phyloP scores from a whole-genome alignment of 257 asterid species.

The Ocimum tenuiflorum region DNA sequence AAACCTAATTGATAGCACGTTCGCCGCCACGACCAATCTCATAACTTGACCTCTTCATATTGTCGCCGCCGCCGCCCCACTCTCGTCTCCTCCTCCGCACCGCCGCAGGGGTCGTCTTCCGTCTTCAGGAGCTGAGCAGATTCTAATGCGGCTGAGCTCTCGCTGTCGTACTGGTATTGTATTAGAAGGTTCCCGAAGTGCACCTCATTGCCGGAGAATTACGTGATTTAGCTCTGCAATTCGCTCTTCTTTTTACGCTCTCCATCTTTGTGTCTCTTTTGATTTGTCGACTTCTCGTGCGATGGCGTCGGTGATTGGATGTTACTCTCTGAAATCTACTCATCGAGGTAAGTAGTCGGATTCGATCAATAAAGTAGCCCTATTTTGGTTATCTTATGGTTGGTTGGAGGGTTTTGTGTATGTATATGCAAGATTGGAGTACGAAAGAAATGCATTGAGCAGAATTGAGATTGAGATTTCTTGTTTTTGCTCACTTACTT shows the following conservation, averaged over 20 bases:
- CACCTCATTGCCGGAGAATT: slow-evolving; percentile 13
- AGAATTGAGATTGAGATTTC: too few species aligned
- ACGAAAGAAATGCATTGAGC: not conserved
- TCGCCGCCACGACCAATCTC: slow-evolving; percentile 25
- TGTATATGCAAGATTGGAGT: not conserved
- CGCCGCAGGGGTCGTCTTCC: not conserved
- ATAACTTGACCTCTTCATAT: not conserved
- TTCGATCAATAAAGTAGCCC: too few species aligned
- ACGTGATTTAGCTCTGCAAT: not conserved
- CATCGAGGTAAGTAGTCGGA: too few species aligned
- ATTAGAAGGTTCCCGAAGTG: not conserved
- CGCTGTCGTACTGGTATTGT: not conserved
- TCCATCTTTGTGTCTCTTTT: not conserved
- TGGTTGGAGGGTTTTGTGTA: not conserved
- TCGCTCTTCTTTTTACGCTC: not conserved
- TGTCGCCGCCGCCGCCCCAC: slow-evolving; percentile 4
- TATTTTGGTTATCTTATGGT: not conserved
- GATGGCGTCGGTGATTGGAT: slow-evolving; percentile 39
- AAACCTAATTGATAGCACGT: slow-evolving; percentile 19
- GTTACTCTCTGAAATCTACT: slow-evolving; percentile 29
- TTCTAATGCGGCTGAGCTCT: slow-evolving; percentile 20
- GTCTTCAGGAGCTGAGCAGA: not conserved
- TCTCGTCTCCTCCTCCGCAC: not conserved
- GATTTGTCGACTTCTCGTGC: not conserved
- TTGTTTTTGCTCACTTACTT: too few species aligned